Conservation (phyloP, 2,329 filamentous ascomycete species). For the Orbilia oligospora region DNA sequence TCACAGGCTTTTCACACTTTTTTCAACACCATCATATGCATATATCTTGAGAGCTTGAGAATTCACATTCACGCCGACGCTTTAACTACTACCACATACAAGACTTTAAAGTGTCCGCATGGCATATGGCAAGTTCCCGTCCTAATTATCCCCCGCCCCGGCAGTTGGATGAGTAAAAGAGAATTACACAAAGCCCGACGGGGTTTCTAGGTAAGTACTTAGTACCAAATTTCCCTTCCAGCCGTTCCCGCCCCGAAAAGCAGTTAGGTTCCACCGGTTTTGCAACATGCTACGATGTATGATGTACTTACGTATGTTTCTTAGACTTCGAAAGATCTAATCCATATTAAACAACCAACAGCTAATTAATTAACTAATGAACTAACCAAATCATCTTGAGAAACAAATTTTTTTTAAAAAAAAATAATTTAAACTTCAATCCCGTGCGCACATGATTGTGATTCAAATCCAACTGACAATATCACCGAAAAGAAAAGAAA, state of each 20-base stretch:
- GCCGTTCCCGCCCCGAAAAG: conserved; percentile 37
- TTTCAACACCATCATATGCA: conserved; percentile 17
- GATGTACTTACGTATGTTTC: background rate
- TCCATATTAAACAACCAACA: background rate
- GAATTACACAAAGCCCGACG: background rate
- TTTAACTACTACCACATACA: background rate
- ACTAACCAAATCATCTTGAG: background rate
- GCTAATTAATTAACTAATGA: background rate
- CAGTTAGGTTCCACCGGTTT: background rate
- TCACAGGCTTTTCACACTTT: background rate
- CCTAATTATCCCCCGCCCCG: conserved; percentile 1
- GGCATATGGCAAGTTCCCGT: conserved; percentile 17
- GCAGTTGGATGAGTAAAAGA: conserved; percentile 12
- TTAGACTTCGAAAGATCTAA: background rate
- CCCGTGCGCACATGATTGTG: conserved; percentile 10
- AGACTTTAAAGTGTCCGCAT: conserved; percentile 17
- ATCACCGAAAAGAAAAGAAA: background rate
- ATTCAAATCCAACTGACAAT: background rate
- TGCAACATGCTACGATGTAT: background rate
- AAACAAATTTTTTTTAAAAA: too few relatives aligned
- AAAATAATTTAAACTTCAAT: conserved; percentile 1
- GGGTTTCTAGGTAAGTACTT: too few relatives aligned
- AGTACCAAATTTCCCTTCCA: conserved; percentile 28
- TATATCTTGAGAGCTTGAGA: conserved; percentile 29
- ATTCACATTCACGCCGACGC: conserved; percentile 9